These are phyloP conservation scores for Fusarium oligoseptatum DNA, from an alignment of 2,329 filamentous ascomycete genomes.

Conservation along the genomic window DNA sequence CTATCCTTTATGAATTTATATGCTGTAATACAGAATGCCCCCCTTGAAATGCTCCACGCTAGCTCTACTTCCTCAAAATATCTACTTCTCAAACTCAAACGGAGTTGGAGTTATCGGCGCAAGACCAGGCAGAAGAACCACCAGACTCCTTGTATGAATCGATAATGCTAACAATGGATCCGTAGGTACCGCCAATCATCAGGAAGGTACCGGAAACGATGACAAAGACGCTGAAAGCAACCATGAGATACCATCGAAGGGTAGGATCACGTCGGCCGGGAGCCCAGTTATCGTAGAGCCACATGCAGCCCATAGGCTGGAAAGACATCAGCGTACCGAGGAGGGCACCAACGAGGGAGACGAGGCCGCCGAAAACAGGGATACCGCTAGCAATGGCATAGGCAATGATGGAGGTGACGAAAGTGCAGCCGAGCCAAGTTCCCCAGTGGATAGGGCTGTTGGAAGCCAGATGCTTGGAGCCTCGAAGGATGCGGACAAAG, in stretches of 20 bases:
- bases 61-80: constrained; percentile 3
- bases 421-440: constrained; percentile 49
- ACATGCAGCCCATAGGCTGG: constrained; percentile 48
- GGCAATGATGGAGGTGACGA: constrained; percentile 41
- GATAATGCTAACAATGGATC: constrained; percentile 54
- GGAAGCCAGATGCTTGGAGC: constrained; percentile 47
- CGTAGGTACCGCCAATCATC: constrained; percentile 61
- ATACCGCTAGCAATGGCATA: constrained; percentile 46
- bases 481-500: constrained; percentile 43
- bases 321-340: constrained; percentile 49
- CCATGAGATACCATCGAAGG: constrained; percentile 32
- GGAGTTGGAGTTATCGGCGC: constrained; percentile 58
- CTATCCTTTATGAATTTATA: background rate
- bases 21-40: background rate
- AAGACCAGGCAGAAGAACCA: constrained; percentile 57
- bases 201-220: constrained; percentile 51
- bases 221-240: constrained; percentile 27
- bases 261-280: constrained; percentile 26
- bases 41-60: background rate
- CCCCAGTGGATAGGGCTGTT: constrained; percentile 49
- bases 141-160: constrained; percentile 52
- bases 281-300: constrained; percentile 47
- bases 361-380: constrained; percentile 45
- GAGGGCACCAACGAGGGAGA: constrained; percentile 49
- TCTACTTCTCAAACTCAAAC: background rate